Base-by-base conservation (phyloP, 768 basidiomycete species). In the Boletus insuetus region DNA sequence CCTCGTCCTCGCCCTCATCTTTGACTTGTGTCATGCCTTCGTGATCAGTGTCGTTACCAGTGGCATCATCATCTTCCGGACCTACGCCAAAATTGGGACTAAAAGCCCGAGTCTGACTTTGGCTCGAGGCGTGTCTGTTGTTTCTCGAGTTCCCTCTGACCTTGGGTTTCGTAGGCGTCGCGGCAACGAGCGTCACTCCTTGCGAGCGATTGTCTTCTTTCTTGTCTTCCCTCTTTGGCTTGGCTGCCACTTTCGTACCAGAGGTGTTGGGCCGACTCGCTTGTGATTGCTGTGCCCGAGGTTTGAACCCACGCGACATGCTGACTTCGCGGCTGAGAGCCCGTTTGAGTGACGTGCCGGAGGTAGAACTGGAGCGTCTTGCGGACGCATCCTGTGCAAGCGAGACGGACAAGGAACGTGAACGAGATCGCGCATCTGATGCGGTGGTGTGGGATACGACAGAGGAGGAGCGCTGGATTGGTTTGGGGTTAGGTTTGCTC, bases 271-370 rank as follows among this genome's bases (percentile, higher is more conserved):
- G 54, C 20, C 58, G 63, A 24, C 51, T 59, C 35, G 50, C 31
- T 20, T 58, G 57, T 19, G 57, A 56, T 19, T 41, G 46, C 46
- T 61, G 54, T 54, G 57, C 54, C 61, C 78, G 53, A 44, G 76
- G 77, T 63, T 83, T 88, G 72, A 89, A 89, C 22, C 72, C 79
- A 32, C 87, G 79, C 17, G 84, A 83, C 89, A 91, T 91, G 70
- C 86, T 90, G 58, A 90, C 77, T 65, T 91, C 87, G 32, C 86
- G 79, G 54, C 77, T 83, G n/a, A 89, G 70, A 1, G 80, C 71
- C 11, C 80, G 77, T 58, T 81, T 82, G 63, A 82, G 82, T 7
- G 72, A 68, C 69, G 75, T 64, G 74, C 73, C 46, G 63, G 73
- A 60, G 14, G 44, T 43, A 13, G 61, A 20, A 75, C 64, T 56